These are phyloP conservation scores for Ascochyta lentis DNA, from an alignment of 2,329 filamentous ascomycete genomes.

Conservation along the genomic window DNA sequence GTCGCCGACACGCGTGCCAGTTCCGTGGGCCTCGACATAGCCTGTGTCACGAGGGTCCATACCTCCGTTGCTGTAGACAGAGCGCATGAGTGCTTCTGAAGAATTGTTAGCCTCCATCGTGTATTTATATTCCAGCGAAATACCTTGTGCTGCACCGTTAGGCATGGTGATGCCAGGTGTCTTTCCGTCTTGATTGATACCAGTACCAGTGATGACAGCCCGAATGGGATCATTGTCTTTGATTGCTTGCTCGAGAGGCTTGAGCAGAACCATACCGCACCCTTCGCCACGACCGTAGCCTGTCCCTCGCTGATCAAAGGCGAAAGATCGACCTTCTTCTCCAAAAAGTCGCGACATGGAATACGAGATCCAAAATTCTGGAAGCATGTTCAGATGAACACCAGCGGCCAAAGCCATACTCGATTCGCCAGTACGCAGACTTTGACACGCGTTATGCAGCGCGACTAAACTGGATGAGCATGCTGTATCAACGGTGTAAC, in stretches of 20 bases:
- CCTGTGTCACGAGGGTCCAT: constrained; percentile 34
- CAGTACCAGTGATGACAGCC: constrained; percentile 52
- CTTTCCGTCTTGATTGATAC: constrained; percentile 59
- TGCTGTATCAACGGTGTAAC: constrained; percentile 42
- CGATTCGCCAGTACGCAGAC: constrained; percentile 32
- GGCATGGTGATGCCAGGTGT: constrained; percentile 66
- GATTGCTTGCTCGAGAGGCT: constrained; percentile 64
- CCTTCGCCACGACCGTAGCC: constrained; percentile 73
- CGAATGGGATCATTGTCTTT: constrained; percentile 61
- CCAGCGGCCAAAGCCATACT: constrained; percentile 35
- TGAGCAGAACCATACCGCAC: constrained; percentile 64
- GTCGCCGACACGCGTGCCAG: constrained; percentile 61
- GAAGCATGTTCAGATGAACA: constrained; percentile 31
- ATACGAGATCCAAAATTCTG: constrained; percentile 34
- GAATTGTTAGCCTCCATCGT: not conserved
- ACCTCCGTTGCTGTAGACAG: constrained; percentile 29
- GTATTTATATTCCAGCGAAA: not conserved
- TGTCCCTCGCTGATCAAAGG: constrained; percentile 59
- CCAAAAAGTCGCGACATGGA: constrained; percentile 34
- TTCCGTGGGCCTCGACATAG: constrained; percentile 52
- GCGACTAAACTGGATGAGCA: constrained; percentile 41
- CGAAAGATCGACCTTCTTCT: constrained; percentile 38
- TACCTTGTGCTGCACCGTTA: constrained; percentile 58
- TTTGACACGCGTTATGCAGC: constrained; percentile 39
- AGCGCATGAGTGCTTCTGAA: constrained; percentile 24